Base-by-base conservation (phyloP, 768 basidiomycete genomes). In the Lentinula lateritia region DNA sequence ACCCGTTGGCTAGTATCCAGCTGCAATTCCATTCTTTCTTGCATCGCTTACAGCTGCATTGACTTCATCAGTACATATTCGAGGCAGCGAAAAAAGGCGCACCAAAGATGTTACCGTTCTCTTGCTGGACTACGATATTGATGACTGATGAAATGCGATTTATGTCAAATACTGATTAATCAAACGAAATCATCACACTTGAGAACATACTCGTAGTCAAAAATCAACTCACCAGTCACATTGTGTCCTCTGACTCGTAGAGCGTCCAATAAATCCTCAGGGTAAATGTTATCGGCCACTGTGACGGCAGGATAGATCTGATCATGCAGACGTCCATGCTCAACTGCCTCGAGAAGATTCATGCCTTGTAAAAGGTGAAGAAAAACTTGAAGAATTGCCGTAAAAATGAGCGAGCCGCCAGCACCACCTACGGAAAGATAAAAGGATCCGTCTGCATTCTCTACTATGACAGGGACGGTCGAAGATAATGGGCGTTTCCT, bases 401-500 rank as follows among this genome's bases (percentile, higher is more conserved):
- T 78, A 70, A 96, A 91, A 59, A 98, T 98, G 32, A 88, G 81
- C 3, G 89, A 86, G 32, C 96, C 95, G 7, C 96, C 96, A 0
- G 93, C 87, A 13, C 88, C 96, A 50, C 96, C 96, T 42, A 93
- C 68, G 1, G 86, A 84, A 13, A 88, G 74, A 68, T 84, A 86
- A 63, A 95, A 83, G 0, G 87, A 81, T 6, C 92, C 92, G 65
- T 94, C 82, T 0, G 73, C 70, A 64, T 91, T 67, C 68, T 97
- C 93, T 9, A 98, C 71, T 63, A 98, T 93, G 0, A 85, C 84
- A 0, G 96, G 90, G 2, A 80, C 71, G 0, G 82, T 97, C 1
- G 95, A 97, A 0, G 95, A 97, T 23, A 98, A 73, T 0, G 95
- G 93, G 3, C 94, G 88, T 73, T 98, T 98, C 6, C 89, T 85